Base-by-base conservation (phyloP, 805 yeast species). In the Yarrowia hollandica region DNA sequence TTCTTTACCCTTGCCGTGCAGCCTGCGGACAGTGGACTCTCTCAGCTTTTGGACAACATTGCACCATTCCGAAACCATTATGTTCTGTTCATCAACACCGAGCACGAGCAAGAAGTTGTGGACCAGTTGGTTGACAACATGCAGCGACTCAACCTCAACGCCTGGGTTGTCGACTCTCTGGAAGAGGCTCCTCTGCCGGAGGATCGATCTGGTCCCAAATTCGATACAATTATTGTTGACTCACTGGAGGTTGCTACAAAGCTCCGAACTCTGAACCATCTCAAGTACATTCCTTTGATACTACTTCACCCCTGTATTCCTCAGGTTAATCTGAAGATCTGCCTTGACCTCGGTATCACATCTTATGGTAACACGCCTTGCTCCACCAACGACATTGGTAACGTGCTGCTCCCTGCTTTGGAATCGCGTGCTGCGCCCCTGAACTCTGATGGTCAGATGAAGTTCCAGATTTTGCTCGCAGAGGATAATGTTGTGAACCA, bases 281-380 rank as follows among this genome's bases (percentile, higher is more conserved):
- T 89, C 62, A 89, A 89, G 73, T 88, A 88, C 69, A 85, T 87
- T 64, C 96, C 96, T 12, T 77, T 89, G 66, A 96, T 89, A 5
- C 75, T 89, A 58, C 74, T 89, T 63, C 89, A 84, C 65, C 90
- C 87, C 38, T 82, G 86, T 56, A 81, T 86, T 35, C 90, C 94
- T 3, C 83, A 83, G 48, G 80, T 88, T 66, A 88, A 86, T 66
- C 84, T 89, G 84, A 82, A 88, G 71, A 79, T 84, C 41, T 90
- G 96, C 70, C 77, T 89, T 35, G 96, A 90, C 69, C 75, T 89
- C 63, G 96, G 96, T 66, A 89, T 89, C 59, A 85, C 92, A 10
- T 85, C 94, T 0, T 88, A 87, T 69, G 96, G 96, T 44, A 89
- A 88, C 69, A 86, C 94, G 1, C 96, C 96, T 19, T 88, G 96